These are phyloP conservation scores for Paecilomyces sp. DNA, from an alignment of 2,329 filamentous ascomycete genomes.

Conservation along the genomic window DNA sequence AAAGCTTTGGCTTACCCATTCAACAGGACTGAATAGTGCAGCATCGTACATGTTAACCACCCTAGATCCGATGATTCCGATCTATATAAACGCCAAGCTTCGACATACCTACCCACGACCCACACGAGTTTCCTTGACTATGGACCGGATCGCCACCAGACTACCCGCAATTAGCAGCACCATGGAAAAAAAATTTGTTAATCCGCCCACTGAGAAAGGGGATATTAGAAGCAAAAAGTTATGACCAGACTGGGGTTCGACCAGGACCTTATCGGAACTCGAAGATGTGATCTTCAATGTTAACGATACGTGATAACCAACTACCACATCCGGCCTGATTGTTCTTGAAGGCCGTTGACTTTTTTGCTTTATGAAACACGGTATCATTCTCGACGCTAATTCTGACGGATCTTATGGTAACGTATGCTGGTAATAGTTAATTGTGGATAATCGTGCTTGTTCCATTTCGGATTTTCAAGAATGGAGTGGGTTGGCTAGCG, in stretches of 20 bases:
- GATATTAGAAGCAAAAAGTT: background rate
- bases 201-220: too few species aligned
- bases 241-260: background rate
- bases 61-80: background rate
- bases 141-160: background rate
- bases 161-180: background rate
- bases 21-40: too few species aligned
- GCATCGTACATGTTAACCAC: background rate
- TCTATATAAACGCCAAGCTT: background rate
- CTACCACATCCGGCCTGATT: conserved; percentile 18
- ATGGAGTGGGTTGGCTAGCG: background rate
- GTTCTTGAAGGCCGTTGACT: background rate
- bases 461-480: too few species aligned
- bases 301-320: conserved; percentile 31
- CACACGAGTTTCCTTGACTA: background rate
- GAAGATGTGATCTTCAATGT: conserved; percentile 10
- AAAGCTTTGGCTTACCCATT: too few species aligned
- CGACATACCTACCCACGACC: background rate
- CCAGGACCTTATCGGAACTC: background rate
- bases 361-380: background rate
- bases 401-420: too few species aligned
- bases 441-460: too few species aligned
- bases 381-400: too few species aligned
- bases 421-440: too few species aligned
- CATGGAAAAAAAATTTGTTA: background rate